Base-by-base conservation (phyloP, 129 eudicot genomes). In the Pulicaria dysenterica region DNA sequence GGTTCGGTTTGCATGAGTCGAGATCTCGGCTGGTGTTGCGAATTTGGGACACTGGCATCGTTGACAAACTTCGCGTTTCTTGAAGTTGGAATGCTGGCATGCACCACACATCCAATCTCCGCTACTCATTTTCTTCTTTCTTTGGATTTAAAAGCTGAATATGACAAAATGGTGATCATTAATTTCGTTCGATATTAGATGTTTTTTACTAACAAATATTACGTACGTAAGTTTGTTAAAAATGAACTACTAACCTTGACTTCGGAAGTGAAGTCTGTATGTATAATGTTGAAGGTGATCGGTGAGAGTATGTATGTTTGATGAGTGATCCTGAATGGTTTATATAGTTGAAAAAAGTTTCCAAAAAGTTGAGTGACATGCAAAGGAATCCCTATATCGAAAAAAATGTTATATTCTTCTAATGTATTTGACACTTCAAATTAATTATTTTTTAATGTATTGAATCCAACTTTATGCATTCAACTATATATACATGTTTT, bases 101-200 rank as follows among this genome's bases (percentile, higher is more conserved):
- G 91, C 90, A n/a, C 85, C 79, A 10, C 97, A 91, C 86, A 85
- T 81, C 97, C 97, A 91, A 42, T 91, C 97, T 73, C 95, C 96
- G 42, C 88, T 83, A 14, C 80, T 88, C 94, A 87, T 91, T 75
- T 64, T 74, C 66, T 54, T 16, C 47, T 39, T 10, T 14, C 12
- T 8, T 14, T 8, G 39, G 64, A 36, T 68, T 47, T 46, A 10
- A 49, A 16, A 1, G 34, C 69, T 61, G 69, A 77, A 68, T 42
- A 24, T 24, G 31, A 24, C 31, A 24, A 24, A 24, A 24, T 24
- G 31, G 31, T 24, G 31, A 24, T n/a, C n/a, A n/a, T 24, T 24
- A 24, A 24, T 24, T 24, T 24, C 31, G 2, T 24, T 24, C 31
- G 2, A 24, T 24, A 24, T 24, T 24, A 24, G 31, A 24, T 24